A percentile compares a stretch with the other conserved stretches of the same genome.
phyloP scores from a whole-genome alignment of 768 basidiomycete species.

The Auricularia heimuer region DNA sequence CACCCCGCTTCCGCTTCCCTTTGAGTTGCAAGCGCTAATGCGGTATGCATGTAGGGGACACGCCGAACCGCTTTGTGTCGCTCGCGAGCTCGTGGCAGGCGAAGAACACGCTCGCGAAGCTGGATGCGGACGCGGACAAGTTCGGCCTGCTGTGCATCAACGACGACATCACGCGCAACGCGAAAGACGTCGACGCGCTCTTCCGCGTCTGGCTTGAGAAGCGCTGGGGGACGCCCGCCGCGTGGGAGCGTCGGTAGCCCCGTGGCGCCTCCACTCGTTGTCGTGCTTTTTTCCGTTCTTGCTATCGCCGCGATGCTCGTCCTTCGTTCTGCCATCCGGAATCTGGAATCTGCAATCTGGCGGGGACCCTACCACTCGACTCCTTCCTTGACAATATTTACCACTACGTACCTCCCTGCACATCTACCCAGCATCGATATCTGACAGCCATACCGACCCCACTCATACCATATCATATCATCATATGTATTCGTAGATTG shows the following conservation, averaged over 20 bases:
- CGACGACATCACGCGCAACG: constrained; percentile 8
- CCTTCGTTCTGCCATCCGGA: not conserved
- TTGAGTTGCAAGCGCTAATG: not conserved
- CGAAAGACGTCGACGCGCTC: constrained; percentile 3
- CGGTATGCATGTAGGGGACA: not conserved
- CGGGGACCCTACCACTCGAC: not conserved
- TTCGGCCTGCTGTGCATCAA: constrained; percentile 11
- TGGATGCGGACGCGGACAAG: not conserved
- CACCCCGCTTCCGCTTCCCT: not conserved
- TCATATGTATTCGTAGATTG: not conserved
- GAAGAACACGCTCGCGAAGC: not conserved
- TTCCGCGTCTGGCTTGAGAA: constrained; percentile 9
- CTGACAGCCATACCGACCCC: too few species aligned
- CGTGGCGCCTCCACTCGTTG: not conserved
- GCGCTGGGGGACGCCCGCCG: constrained; percentile 7
- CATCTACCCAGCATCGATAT: not conserved
- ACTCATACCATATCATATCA: not conserved
- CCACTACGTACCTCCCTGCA: not conserved
- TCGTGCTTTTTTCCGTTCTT: not conserved
- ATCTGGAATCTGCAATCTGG: not conserved
- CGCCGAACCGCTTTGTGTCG: constrained; percentile 3
- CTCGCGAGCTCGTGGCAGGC: not conserved
- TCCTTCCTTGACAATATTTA: not conserved
- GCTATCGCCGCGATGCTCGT: not conserved
- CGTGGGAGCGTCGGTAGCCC: constrained; percentile 5